Evolutionary conservation across 2,329 filamentous ascomycete genomes (phyloP).

Genomic region (Trichoderma sp.): DNA sequence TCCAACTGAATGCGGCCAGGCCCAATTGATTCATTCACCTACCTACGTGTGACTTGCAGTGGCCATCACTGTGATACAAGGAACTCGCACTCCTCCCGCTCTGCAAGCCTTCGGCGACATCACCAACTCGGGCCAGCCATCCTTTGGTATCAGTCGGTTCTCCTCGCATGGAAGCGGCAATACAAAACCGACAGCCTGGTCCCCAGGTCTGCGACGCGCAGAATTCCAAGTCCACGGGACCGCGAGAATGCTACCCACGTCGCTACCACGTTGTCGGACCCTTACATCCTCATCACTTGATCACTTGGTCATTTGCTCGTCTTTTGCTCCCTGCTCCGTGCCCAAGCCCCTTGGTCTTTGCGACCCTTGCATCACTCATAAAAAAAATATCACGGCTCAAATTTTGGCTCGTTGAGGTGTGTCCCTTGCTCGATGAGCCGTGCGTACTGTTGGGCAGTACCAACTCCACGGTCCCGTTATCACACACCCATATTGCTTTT

Average conservation of each 20-base stretch:
- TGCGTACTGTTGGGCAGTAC: neutral
- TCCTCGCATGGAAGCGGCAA: neutral
- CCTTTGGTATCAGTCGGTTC: neutral
- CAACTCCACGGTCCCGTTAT: conserved; percentile 7
- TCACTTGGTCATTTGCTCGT: conserved; percentile 5
- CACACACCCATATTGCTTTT: neutral
- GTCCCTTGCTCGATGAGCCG: neutral
- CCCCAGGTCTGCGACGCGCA: neutral
- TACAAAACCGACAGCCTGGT: neutral
- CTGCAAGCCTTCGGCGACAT: neutral
- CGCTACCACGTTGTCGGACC: neutral
- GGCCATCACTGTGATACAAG: neutral
- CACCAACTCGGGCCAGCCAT: neutral
- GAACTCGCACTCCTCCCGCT: neutral
- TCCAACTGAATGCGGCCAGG: neutral
- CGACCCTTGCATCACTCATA: conserved; percentile 2
- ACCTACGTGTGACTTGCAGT: neutral
- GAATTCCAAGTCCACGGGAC: conserved; percentile 8
- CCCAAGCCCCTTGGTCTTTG: neutral
- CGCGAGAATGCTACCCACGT: neutral
- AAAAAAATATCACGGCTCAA: neutral
- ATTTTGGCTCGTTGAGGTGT: neutral
- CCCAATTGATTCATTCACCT: neutral
- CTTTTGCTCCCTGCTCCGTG: neutral
- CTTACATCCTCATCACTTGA: neutral